Evolutionary conservation across 192 early-diverging fungal genomes (phyloP), one percentile per base, ranked within the genome.

Genomic region (Pilaira anomala): DNA sequence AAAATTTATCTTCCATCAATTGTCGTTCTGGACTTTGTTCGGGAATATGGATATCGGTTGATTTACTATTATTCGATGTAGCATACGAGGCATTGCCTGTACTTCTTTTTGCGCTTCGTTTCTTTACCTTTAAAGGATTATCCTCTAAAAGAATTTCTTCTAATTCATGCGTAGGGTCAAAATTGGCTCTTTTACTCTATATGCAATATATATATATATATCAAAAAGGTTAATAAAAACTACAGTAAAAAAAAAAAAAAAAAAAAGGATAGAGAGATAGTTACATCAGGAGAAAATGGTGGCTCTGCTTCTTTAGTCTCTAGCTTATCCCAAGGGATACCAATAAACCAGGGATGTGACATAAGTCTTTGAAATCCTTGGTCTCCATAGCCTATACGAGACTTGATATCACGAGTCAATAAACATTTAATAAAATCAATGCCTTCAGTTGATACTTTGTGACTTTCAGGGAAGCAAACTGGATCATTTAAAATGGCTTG

Each of bases 141-240:
- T 97, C 96, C 66, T 99, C 96, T 16, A 99, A 77, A 39, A 99
- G 78, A 30, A 98, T 83, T 65, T 99, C 97, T 65, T 99, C 96
- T 22, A 99, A 74, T 52, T 99, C 97, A 69, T 97, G 88, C 11
- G 93, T 92, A 7, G 93, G 92, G 80, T 98, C 97, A 74, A 97
- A 98, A 67, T 98, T 98, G 48, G 91, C 86, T 22, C 84, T 75
- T 66, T 96, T 91, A 46, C 81, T 80, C 91, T 93, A 39, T 46
- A 30, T 21, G 42, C 3, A 2, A 55, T 30, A 5, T 12, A 42
- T 41, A 40, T 25, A 18, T 18, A 18, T 9, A 0, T 33, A 19
- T 22, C 2, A 57, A n/a, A n/a, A n/a, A n/a, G n/a, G n/a, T n/a
- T n/a, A n/a, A n/a, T n/a, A n/a, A n/a, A n/a, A n/a, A n/a, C 39